Evolutionary conservation across 106 monocot genomes (phyloP).

Genomic region (Iris macrosiphon): DNA sequence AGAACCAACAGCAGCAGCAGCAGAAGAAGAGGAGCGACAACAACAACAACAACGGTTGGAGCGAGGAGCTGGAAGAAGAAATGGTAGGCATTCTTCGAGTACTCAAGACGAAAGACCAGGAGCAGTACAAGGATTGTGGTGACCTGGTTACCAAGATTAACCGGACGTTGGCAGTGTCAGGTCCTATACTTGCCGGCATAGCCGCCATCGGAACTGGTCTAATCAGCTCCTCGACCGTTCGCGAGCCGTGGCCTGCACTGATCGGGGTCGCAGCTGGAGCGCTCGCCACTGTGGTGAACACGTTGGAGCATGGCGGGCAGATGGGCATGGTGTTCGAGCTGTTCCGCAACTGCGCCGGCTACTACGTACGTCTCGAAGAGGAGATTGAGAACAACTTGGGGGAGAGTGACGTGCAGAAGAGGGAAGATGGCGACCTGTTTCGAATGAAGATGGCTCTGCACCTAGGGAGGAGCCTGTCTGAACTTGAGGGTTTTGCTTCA

Average conservation of each 20-base stretch:
- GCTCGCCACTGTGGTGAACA: constrained; percentile 52
- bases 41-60: constrained; percentile 39
- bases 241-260: constrained; percentile 19
- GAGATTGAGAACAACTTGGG: constrained; percentile 50
- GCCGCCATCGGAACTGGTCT: constrained; percentile 35
- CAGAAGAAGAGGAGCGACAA: neutral
- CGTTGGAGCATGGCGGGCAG: constrained; percentile 73
- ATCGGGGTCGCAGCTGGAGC: constrained; percentile 47
- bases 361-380: constrained; percentile 52
- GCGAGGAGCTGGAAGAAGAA: constrained; percentile 33
- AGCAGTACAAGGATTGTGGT: constrained; percentile 35
- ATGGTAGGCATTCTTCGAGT: constrained; percentile 43
- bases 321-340: constrained; percentile 84
- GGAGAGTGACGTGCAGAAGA: constrained; percentile 29
- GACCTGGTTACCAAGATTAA: constrained; percentile 41
- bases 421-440: constrained; percentile 71
- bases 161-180: constrained; percentile 43
- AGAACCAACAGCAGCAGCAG: neutral
- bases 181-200: constrained; percentile 48
- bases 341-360: constrained; percentile 58
- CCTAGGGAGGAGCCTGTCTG: constrained; percentile 59
- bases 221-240: neutral
- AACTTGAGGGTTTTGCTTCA: constrained; percentile 31
- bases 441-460: constrained; percentile 57
- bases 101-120: constrained; percentile 47